Evolutionary conservation across 805 yeast genomes (phyloP), one percentile per base, ranked within the genome.

Genomic region (Metschnikowia drakensbergensis): DNA sequence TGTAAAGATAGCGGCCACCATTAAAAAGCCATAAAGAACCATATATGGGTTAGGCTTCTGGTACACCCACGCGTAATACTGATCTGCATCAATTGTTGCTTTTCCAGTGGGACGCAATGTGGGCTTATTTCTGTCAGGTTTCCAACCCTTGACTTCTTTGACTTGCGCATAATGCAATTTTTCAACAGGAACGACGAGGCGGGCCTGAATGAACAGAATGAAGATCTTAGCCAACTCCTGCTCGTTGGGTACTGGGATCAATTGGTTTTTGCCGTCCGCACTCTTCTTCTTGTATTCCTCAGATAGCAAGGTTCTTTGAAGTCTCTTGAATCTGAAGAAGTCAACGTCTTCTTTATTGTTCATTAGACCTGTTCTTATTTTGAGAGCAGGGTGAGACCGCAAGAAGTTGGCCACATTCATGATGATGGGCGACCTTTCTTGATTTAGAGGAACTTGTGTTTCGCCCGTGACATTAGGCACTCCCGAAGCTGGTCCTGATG

Each of bases 271-370:
- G 46, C 81, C 80, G 50, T 74, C 76, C 46, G 69, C 57, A 45
- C 77, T 79, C 53, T 72, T 79, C 53, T 59, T 64, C 57, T 76
- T 75, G 67, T 89, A 94, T 39, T 84, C 91, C 1, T 80, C 84
- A 47, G 89, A 81, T 32, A 81, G 69, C 49, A 92, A 74, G 1
- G 95, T 96, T 55, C 98, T 75, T 10, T 81, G 69, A 37, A 88
- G 85, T 59, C 99, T 80, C 66, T 92, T 92, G 65, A 76, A 86
- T 56, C 96, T 77, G 77, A 92, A 94, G 66, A 94, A 90, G 50
- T 88, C 96, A 32, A 81, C 77, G 42, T 82, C 82, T n/a, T 63
- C 69, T 53, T 79, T 79, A 47, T 85, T 83, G 58, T 84, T 83
- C 46, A 84, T 71, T n/a, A 84, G 65, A 10, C 97, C 97, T 52